These are phyloP conservation scores for Citrus hindsii DNA, from an alignment of 345 rosid species.

Conservation along the genomic window DNA sequence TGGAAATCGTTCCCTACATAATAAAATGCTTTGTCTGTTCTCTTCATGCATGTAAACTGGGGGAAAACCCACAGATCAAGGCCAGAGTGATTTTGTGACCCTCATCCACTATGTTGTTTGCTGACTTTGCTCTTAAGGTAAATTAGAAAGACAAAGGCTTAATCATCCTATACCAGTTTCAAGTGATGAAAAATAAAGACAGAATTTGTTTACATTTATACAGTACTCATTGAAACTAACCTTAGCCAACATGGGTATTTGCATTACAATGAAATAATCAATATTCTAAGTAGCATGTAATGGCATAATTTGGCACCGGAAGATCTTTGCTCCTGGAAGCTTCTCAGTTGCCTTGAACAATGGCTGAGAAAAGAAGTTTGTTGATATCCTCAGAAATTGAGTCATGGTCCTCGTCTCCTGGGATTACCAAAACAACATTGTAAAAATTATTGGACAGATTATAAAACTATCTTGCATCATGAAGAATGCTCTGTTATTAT, in stretches of 20 bases:
- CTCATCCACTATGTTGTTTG: neutral
- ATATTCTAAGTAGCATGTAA: neutral
- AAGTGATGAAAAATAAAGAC: neutral
- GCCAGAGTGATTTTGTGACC: neutral
- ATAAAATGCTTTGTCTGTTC: neutral
- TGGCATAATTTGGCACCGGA: neutral
- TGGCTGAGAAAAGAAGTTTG: slow-evolving; percentile 73
- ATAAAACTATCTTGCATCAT: too few species aligned
- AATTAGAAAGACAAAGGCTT: neutral
- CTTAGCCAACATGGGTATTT: neutral
- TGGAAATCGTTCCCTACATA: neutral
- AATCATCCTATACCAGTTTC: too few species aligned
- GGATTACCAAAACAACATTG: slow-evolving; percentile 20
- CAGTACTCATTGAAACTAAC: neutral
- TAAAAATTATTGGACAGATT: neutral
- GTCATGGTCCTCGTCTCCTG: slow-evolving; percentile 49
- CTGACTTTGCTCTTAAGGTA: neutral
- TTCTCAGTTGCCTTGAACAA: slow-evolving; percentile 46
- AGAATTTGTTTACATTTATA: neutral
- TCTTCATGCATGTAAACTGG: neutral
- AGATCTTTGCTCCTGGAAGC: neutral
- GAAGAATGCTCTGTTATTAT: neutral
- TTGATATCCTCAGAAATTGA: slow-evolving; percentile 64
- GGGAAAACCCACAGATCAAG: neutral
- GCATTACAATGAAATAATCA: neutral